Conservation (phyloP, 73 alveolate species). For the Tetrahymena thermophila region DNA sequence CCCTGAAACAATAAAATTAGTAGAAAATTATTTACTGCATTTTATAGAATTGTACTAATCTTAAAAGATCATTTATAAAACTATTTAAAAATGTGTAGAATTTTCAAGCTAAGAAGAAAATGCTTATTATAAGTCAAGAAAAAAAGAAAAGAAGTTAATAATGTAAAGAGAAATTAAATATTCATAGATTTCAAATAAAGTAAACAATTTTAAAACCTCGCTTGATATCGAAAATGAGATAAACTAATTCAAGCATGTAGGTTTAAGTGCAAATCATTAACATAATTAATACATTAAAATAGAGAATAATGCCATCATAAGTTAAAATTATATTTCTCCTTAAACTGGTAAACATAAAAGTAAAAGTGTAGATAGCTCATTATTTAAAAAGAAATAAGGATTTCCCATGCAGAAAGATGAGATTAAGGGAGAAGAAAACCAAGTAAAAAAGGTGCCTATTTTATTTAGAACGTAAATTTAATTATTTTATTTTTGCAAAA, state of each 20-base stretch:
- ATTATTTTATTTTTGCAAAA: too few species aligned
- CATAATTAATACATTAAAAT: background rate
- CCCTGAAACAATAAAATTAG: constrained; percentile 56
- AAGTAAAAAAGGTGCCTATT: background rate
- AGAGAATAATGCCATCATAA: background rate
- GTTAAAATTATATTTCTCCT: background rate
- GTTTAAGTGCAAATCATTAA: background rate
- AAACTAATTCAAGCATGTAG: background rate
- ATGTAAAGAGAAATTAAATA: background rate
- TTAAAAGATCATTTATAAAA: background rate
- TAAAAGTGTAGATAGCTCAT: background rate
- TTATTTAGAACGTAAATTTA: background rate
- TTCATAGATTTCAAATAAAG: background rate
- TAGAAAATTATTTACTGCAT: constrained; percentile 53
- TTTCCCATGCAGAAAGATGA: background rate
- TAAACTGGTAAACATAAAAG: background rate
- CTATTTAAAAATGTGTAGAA: background rate
- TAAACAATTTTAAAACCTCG: background rate
- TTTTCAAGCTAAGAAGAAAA: background rate
- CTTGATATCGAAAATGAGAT: background rate
- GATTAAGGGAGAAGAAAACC: background rate
- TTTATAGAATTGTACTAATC: background rate
- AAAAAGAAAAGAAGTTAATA: background rate
- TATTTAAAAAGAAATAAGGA: background rate
- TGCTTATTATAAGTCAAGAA: background rate